Conservation (phyloP, 768 basidiomycete genomes). For the Gloeophyllum trabeum region DNA sequence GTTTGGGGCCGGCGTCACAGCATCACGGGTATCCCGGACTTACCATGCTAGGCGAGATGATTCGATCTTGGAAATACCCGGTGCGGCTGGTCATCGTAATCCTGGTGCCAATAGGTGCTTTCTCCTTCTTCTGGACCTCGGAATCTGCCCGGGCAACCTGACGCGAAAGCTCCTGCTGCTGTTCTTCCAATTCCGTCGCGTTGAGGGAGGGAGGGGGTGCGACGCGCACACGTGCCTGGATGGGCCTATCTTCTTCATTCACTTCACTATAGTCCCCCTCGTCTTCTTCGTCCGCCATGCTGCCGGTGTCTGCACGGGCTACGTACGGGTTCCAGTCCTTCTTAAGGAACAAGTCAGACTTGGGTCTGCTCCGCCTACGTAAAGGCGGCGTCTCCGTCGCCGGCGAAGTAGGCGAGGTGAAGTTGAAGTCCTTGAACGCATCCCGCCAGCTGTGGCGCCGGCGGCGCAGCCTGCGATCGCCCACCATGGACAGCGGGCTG, state of each 20-base stretch:
- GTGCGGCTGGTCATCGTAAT: slow-evolving; percentile 93
- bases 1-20: not conserved
- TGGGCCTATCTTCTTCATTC: slow-evolving; percentile 64
- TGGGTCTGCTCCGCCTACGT: slow-evolving; percentile 10
- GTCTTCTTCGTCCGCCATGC: slow-evolving; percentile 37
- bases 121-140: not conserved
- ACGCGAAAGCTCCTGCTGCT: slow-evolving; percentile 23
- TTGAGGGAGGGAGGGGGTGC: slow-evolving; percentile 16
- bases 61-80: slow-evolving; percentile 88
- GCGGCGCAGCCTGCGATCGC: slow-evolving; percentile 32
- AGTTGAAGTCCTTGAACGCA: slow-evolving; percentile 6
- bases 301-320: slow-evolving; percentile 31
- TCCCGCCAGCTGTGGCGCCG: slow-evolving; percentile 21
- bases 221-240: slow-evolving; percentile 62
- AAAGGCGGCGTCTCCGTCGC: slow-evolving; percentile 10
- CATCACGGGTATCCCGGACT: slow-evolving; percentile 17
- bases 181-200: slow-evolving; percentile 31
- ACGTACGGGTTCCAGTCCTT: slow-evolving; percentile 1
- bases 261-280: slow-evolving; percentile 35
- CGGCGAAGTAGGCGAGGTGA: slow-evolving; percentile 13
- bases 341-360: not conserved
- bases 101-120: slow-evolving; percentile 62
- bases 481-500: slow-evolving; percentile 86
- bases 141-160: not conserved
- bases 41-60: slow-evolving; percentile 95